phyloP scores from a whole-genome alignment of 2,329 filamentous ascomycete genomes.

The Leptographium radiaticola region DNA sequence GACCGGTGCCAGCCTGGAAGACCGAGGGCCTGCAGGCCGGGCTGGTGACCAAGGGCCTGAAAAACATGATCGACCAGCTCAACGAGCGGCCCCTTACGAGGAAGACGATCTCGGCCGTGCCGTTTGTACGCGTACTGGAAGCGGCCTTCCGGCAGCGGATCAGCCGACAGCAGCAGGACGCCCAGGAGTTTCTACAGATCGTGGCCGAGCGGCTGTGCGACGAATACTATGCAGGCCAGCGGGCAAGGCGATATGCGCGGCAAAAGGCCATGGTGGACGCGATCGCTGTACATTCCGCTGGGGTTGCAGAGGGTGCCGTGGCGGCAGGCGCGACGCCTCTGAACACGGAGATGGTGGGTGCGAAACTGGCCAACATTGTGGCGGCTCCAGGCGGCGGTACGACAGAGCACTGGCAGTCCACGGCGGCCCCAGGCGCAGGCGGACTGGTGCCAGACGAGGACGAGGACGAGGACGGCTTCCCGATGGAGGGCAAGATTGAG shows the following conservation, averaged over 20 bases:
- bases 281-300: background rate
- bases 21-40: constrained; percentile 62
- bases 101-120: constrained; percentile 82
- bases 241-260: constrained; percentile 50
- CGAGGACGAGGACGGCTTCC: constrained; percentile 61
- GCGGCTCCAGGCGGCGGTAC: background rate
- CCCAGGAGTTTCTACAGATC: constrained; percentile 92
- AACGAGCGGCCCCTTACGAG: constrained; percentile 89
- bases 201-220: constrained; percentile 85
- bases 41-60: constrained; percentile 72
- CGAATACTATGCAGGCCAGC: constrained; percentile 77
- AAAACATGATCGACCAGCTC: constrained; percentile 81
- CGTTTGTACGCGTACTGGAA: constrained; percentile 75
- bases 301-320: background rate
- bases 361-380: constrained; percentile 8
- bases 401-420: background rate
- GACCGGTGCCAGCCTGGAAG: constrained; percentile 42
- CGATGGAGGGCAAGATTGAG: constrained; percentile 81
- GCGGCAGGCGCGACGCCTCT: background rate
- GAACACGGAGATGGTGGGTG: constrained; percentile 5
- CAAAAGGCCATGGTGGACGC: constrained; percentile 15
- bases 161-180: constrained; percentile 90
- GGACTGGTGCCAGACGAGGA: constrained; percentile 15
- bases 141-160: constrained; percentile 79
- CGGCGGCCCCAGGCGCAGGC: background rate